These are phyloP conservation scores for Acorus calamus DNA, from an alignment of 106 monocot genomes.

Conservation along the genomic window DNA sequence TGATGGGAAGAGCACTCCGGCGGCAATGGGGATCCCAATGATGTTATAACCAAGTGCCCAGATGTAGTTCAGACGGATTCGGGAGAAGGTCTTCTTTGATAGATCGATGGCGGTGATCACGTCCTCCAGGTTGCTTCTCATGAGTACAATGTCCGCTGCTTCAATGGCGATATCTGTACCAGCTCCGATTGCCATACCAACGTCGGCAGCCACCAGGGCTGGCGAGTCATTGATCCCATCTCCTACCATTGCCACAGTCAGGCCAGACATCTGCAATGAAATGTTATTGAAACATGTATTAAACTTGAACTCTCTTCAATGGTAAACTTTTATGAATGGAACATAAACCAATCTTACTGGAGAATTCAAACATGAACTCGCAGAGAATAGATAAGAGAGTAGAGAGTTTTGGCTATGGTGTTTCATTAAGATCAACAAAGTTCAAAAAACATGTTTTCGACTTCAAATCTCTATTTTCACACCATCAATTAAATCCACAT, in stretches of 20 bases:
- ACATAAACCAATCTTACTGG: neutral
- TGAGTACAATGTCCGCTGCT: conserved; percentile 94
- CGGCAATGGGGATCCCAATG: conserved; percentile 87
- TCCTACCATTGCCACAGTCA: conserved; percentile 88
- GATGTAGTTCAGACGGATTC: conserved; percentile 76
- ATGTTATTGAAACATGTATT: too few species aligned
- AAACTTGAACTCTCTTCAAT: neutral
- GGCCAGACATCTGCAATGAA: conserved; percentile 53
- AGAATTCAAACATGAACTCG: neutral
- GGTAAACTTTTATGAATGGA: neutral
- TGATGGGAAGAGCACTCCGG: conserved; percentile 69
- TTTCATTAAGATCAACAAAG: too few species aligned
- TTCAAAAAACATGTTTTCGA: too few species aligned
- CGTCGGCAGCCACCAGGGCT: conserved; percentile 79
- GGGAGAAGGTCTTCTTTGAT: conserved; percentile 67
- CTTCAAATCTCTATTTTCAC: too few species aligned
- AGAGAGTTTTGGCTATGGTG: too few species aligned
- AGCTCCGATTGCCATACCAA: conserved; percentile 89
- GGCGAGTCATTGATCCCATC: conserved; percentile 95
- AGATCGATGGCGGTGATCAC: conserved; percentile 88
- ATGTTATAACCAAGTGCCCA: conserved; percentile 95
- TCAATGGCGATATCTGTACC: conserved; percentile 91
- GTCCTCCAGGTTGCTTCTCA: conserved; percentile 93
- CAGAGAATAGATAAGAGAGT: too few species aligned
- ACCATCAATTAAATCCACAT: too few species aligned